phyloP scores from a whole-genome alignment of 306 rosid genomes.

The Sechiopsis laciniata region DNA sequence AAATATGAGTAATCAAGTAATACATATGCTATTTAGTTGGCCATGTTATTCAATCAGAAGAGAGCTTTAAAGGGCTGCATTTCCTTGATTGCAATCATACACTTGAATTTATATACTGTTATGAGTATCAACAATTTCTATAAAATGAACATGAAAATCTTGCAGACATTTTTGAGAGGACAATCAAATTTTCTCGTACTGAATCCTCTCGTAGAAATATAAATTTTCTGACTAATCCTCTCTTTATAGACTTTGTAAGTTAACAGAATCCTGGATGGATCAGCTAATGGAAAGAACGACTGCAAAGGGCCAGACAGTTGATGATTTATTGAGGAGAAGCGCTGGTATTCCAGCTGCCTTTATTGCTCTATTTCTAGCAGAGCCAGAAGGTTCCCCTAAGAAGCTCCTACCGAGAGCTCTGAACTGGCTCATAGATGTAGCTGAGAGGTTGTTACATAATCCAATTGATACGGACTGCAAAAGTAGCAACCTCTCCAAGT shows the following conservation, averaged over 20 bases:
- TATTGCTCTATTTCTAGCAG: slow-evolving; percentile 87
- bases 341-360: slow-evolving; percentile 99
- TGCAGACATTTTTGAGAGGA: not conserved
- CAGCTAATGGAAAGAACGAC: slow-evolving; percentile 89
- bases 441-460: slow-evolving; percentile 49
- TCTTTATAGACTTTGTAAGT: slow-evolving; percentile 64
- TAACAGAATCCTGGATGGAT: slow-evolving; percentile 95
- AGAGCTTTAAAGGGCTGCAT: not conserved
- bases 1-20: not conserved
- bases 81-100: not conserved
- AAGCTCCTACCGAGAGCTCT: slow-evolving; percentile 86
- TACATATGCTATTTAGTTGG: not conserved
- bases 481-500: slow-evolving; percentile 33
- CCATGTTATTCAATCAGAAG: slow-evolving; percentile 1
- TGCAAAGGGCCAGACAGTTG: slow-evolving; percentile 81
- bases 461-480: slow-evolving; percentile 37
- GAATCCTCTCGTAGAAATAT: not conserved
- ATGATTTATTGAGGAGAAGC: slow-evolving; percentile 93
- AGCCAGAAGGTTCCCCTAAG: slow-evolving; percentile 97
- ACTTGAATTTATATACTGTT: not conserved
- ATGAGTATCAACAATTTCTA: not conserved
- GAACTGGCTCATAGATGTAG: slow-evolving; percentile 87
- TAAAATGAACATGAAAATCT: not conserved
- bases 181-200: not conserved
- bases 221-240: not conserved